Conservation (phyloP, 148 eudicot species). For the Dysphania ambrosioides region DNA sequence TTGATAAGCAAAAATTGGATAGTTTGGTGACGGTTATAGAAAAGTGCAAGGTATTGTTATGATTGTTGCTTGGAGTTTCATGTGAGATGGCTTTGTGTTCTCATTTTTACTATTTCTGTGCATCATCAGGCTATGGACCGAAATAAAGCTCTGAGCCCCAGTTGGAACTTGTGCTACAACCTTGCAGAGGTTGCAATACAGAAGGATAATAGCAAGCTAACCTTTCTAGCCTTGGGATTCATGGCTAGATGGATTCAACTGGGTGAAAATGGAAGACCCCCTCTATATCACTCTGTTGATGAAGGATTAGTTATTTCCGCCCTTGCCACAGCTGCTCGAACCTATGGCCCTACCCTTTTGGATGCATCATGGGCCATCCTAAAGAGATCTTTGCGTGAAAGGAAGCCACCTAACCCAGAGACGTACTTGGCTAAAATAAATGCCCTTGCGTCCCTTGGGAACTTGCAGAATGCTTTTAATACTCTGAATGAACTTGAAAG, state of each 20-base stretch:
- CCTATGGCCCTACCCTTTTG: constrained; percentile 54
- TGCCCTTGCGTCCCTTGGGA: constrained; percentile 73
- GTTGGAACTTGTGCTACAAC: constrained; percentile 55
- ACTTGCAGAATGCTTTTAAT: constrained; percentile 66
- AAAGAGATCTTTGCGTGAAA: constrained; percentile 69
- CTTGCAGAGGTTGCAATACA: constrained; percentile 65
- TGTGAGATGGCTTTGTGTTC: constrained; percentile 10
- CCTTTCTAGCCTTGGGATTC: constrained; percentile 63
- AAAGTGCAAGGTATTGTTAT: constrained; percentile 79
- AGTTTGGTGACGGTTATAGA: constrained; percentile 64
- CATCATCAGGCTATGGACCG: constrained; percentile 70
- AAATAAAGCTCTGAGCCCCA: constrained; percentile 70
- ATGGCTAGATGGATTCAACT: constrained; percentile 75
- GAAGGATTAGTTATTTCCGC: constrained; percentile 72
- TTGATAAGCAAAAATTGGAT: constrained; percentile 53
- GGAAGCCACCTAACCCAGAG: constrained; percentile 60
- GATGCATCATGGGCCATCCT: constrained; percentile 84
- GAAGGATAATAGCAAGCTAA: constrained; percentile 56
- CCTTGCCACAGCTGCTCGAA: constrained; percentile 69
- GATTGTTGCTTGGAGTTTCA: neutral
- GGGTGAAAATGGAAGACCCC: constrained; percentile 52
- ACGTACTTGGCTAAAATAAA: constrained; percentile 74
- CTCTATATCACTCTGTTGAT: constrained; percentile 49
- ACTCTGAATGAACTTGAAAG: constrained; percentile 72
- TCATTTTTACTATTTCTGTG: constrained; percentile 25